phyloP scores from a whole-genome alignment of 2,329 filamentous ascomycete species.

The Aspergillus chevalieri region DNA sequence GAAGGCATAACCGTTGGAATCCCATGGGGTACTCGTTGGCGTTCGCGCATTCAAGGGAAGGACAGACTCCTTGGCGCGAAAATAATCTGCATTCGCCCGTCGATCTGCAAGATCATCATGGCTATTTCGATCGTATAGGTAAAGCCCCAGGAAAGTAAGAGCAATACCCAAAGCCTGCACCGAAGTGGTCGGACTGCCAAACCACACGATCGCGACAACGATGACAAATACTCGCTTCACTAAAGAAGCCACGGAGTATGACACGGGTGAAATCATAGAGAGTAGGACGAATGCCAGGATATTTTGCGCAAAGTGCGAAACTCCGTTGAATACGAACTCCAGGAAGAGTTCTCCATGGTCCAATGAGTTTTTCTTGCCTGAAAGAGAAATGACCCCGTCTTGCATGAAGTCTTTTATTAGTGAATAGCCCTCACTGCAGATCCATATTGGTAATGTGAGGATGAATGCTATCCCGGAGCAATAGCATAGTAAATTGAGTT shows the following conservation, averaged over 20 bases:
- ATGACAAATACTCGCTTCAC: conserved; percentile 98
- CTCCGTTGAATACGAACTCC: conserved; percentile 96
- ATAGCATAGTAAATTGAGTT: conserved; percentile 93
- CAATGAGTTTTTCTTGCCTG: conserved; percentile 67
- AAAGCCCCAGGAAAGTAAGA: conserved; percentile 85
- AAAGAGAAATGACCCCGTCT: conserved; percentile 72
- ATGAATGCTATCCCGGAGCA: conserved; percentile 91
- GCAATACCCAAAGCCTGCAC: conserved; percentile 78
- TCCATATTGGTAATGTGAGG: conserved; percentile 84
- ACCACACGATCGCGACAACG: conserved; percentile 91
- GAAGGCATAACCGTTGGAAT: conserved; percentile 33
- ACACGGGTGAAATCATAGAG: conserved; percentile 90
- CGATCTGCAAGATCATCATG: conserved; percentile 83
- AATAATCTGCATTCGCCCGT: conserved; percentile 59
- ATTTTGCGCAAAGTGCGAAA: conserved; percentile 94
- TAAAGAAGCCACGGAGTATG: conserved; percentile 90
- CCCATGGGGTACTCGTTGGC: conserved; percentile 28
- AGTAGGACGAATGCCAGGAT: conserved; percentile 90
- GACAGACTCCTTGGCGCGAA: conserved; percentile 57
- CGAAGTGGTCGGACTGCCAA: conserved; percentile 77
- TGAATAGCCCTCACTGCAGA: conserved; percentile 78
- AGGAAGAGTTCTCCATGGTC: conserved; percentile 57
- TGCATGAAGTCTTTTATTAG: conserved; percentile 71
- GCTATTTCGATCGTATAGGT: conserved; percentile 89
- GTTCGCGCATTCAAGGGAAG: conserved; percentile 55